A percentile compares a stretch with the other conserved stretches of the same genome.
Evolutionary conservation across 352 stramenopile genomes (phyloP).

Genomic region (Phytopythium boreale): DNA sequence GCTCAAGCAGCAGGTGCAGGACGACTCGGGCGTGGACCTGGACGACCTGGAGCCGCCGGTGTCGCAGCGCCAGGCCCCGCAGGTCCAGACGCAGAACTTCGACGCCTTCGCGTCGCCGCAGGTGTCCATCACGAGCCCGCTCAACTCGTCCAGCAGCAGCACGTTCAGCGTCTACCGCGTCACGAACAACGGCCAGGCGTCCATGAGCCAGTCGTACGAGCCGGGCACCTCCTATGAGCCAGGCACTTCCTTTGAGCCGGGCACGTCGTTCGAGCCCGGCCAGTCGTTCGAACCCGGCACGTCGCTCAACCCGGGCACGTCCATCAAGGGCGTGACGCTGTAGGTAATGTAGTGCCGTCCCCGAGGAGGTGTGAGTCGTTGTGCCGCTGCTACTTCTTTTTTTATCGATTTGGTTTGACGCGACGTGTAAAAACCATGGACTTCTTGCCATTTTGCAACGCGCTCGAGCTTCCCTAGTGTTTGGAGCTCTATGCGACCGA

Average conservation of each 20-base stretch:
- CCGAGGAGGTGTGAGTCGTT: neutral
- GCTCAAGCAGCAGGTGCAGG: constrained; percentile 33
- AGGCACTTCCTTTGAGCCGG: constrained; percentile 19
- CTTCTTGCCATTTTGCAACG: neutral
- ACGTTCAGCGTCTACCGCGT: constrained; percentile 12
- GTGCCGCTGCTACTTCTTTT: constrained; percentile 1
- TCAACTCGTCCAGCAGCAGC: constrained; percentile 9
- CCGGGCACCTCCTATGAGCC: constrained; percentile 19
- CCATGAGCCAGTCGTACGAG: constrained; percentile 15
- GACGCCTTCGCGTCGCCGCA: constrained; percentile 20
- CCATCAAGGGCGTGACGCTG: constrained; percentile 35
- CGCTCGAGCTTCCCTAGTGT: too few species aligned
- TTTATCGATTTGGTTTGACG: constrained; percentile 2
- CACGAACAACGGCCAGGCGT: constrained; percentile 7
- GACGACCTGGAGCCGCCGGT: constrained; percentile 17
- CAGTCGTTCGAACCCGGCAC: constrained; percentile 9
- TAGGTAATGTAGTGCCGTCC: constrained; percentile 12
- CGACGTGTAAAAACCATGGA: neutral
- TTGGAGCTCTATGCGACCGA: too few species aligned
- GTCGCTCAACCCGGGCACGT: constrained; percentile 15
- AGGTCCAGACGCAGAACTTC: constrained; percentile 1
- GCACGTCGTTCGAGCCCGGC: constrained; percentile 19
- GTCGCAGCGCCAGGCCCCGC: constrained; percentile 9
- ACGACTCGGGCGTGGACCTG: constrained; percentile 22
- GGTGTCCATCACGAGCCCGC: constrained; percentile 15